phyloP scores from a whole-genome alignment of 345 rosid genomes.

The Adansonia digitata region DNA sequence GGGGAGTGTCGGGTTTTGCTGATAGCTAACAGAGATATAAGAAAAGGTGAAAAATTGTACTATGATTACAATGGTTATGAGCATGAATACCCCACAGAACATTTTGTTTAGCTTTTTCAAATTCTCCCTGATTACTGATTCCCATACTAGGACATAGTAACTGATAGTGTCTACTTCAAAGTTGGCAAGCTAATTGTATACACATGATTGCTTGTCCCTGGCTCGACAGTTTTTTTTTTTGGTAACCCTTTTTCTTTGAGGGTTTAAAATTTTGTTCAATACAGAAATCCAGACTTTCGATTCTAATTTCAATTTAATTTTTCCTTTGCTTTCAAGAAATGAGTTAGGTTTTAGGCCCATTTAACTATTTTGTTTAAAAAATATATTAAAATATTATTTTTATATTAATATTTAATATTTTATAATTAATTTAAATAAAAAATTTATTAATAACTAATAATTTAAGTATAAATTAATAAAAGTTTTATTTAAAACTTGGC shows the following conservation, averaged over 20 bases:
- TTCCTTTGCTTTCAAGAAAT: neutral
- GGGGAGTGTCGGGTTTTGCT: constrained; percentile 87
- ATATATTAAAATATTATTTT: too few relatives aligned
- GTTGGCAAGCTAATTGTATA: constrained; percentile 18
- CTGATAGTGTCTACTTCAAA: neutral
- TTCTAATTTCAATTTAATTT: neutral
- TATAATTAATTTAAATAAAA: too few relatives aligned
- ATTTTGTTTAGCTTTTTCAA: constrained; percentile 63
- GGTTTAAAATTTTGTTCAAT: neutral
- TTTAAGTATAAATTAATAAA: too few relatives aligned
- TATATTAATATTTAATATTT: too few relatives aligned
- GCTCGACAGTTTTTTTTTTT: neutral
- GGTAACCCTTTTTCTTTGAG: neutral
- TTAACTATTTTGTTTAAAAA: too few relatives aligned
- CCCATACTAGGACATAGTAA: neutral
- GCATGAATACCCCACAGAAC: constrained; percentile 89
- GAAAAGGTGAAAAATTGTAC: constrained; percentile 77
- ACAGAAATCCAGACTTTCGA: neutral
- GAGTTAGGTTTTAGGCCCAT: neutral
- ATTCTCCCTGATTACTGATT: neutral
- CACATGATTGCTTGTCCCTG: neutral
- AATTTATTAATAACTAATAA: too few relatives aligned
- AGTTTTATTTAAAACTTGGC: too few relatives aligned
- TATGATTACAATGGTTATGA: constrained; percentile 94
- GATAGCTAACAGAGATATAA: constrained; percentile 77